Evolutionary conservation across 805 yeast genomes (phyloP).

Genomic region (Myxozyma geophila): DNA sequence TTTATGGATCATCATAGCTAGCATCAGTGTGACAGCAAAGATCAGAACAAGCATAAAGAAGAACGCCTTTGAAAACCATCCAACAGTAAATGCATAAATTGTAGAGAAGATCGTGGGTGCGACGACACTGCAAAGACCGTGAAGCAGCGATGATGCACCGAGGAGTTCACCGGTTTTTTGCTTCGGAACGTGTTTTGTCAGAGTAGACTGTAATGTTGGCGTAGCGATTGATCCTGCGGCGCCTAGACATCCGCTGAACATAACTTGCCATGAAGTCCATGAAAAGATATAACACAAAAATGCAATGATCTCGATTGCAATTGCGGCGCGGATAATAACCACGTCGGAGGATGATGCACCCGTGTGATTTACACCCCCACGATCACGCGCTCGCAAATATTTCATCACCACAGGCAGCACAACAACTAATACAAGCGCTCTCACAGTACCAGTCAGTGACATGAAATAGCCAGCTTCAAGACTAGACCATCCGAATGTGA

Average conservation of each 20-base stretch:
- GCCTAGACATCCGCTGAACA: slow-evolving; percentile 18
- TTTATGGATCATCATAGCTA: slow-evolving; percentile 6
- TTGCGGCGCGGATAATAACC: slow-evolving; percentile 21
- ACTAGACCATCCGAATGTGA: slow-evolving; percentile 43
- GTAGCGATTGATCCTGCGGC: slow-evolving; percentile 26
- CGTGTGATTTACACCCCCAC: slow-evolving; percentile 2
- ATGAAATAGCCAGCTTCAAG: slow-evolving; percentile 44
- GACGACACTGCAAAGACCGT: slow-evolving; percentile 27
- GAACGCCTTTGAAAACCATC: slow-evolving; percentile 17
- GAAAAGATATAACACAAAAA: slow-evolving; percentile 4
- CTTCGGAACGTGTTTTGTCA: slow-evolving; percentile 34
- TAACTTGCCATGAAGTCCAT: slow-evolving; percentile 14
- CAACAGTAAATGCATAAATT: slow-evolving; percentile 25
- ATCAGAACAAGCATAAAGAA: slow-evolving; percentile 5
- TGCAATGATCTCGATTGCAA: slow-evolving; percentile 19
- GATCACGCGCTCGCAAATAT: slow-evolving; percentile 22
- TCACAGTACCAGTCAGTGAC: slow-evolving; percentile 39
- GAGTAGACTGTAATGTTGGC: slow-evolving; percentile 34
- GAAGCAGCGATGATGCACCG: slow-evolving; percentile 35
- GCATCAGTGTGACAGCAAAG: neutral
- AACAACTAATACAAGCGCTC: slow-evolving; percentile 39
- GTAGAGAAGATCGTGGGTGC: slow-evolving; percentile 31
- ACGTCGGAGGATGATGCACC: slow-evolving; percentile 32
- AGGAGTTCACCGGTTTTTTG: slow-evolving; percentile 32
- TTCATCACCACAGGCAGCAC: slow-evolving; percentile 37